Conservation (phyloP, 2,329 filamentous ascomycete species). For the Epichloe aotearoae region DNA sequence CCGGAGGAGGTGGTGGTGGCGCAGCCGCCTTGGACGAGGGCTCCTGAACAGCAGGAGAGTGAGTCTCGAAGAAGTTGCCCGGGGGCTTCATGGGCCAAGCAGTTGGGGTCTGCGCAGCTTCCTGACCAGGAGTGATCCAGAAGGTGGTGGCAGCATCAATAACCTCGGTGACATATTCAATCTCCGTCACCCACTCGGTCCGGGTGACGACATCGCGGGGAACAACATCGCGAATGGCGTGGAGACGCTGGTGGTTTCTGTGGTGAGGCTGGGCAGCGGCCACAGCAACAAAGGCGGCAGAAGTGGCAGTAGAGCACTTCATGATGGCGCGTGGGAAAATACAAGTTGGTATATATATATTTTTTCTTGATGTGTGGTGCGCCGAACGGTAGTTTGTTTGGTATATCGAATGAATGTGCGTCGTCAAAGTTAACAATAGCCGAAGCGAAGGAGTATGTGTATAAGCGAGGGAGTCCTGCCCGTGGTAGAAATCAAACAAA, state of each 20-base stretch:
- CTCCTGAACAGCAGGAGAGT: conserved; percentile 2
- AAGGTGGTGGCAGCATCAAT: conserved; percentile 36
- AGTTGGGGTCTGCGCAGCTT: conserved; percentile 11
- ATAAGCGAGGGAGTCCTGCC: conserved; percentile 6
- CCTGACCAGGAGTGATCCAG: conserved; percentile 25
- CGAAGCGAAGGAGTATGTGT: conserved; percentile 7
- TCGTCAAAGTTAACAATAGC: not conserved
- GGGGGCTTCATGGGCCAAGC: conserved; percentile 9
- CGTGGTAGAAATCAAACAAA: conserved; percentile 7
- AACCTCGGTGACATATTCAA: conserved; percentile 31
- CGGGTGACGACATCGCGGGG: conserved; percentile 31
- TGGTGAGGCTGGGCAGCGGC: conserved; percentile 38
- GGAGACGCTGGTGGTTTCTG: conserved; percentile 24
- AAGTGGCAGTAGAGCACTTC: conserved; percentile 25
- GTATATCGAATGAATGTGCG: conserved; percentile 3
- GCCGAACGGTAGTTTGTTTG: conserved; percentile 1
- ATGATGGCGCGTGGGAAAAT: conserved; percentile 16
- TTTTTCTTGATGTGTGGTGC: not conserved
- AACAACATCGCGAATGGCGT: conserved; percentile 9
- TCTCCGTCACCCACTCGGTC: conserved; percentile 38
- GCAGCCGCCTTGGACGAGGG: not conserved
- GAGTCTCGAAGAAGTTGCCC: conserved; percentile 19
- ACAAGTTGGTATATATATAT: not conserved
- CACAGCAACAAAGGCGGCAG: conserved; percentile 23
- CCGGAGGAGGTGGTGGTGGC: conserved; percentile 5